A percentile compares a stretch with the other conserved stretches of the same genome.
These are phyloP conservation scores for Chamaecrista fasciculata DNA, from an alignment of 306 rosid species.

Conservation along the genomic window DNA sequence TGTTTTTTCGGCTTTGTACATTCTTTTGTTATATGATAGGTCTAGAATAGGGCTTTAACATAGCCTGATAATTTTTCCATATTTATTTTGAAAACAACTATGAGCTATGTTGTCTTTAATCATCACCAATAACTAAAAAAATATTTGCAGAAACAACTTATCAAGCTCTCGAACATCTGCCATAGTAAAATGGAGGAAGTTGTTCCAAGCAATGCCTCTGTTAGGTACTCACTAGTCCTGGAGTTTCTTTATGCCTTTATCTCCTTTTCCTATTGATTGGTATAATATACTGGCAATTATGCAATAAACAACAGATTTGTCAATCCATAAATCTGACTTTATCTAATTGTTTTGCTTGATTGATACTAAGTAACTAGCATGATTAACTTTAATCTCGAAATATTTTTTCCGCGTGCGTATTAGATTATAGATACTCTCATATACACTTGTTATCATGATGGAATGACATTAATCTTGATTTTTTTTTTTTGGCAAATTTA, in stretches of 20 bases:
- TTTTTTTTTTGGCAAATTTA: neutral
- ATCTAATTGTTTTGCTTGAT: neutral
- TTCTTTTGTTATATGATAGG: neutral
- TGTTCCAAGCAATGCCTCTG: slow-evolving; percentile 50
- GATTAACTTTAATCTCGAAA: neutral
- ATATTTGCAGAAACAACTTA: slow-evolving; percentile 59
- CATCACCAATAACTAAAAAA: slow-evolving; percentile 29
- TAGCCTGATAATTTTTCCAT: neutral
- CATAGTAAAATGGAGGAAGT: slow-evolving; percentile 82
- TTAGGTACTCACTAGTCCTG: slow-evolving; percentile 48
- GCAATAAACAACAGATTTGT: neutral
- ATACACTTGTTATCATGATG: neutral
- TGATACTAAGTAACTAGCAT: neutral
- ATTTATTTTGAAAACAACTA: neutral
- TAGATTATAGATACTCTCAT: neutral
- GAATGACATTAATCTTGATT: neutral
- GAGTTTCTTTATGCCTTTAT: slow-evolving; percentile 11
- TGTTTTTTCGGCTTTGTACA: neutral
- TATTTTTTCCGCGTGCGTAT: neutral
- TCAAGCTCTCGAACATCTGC: slow-evolving; percentile 65
- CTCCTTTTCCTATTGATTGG: neutral
- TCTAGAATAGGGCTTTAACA: neutral
- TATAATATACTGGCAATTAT: neutral
- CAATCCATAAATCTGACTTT: neutral
- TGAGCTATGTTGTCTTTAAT: slow-evolving; percentile 16